Evolutionary conservation across 2,329 filamentous ascomycete species (phyloP).

Genomic region (Chaetoscypha palmicola): DNA sequence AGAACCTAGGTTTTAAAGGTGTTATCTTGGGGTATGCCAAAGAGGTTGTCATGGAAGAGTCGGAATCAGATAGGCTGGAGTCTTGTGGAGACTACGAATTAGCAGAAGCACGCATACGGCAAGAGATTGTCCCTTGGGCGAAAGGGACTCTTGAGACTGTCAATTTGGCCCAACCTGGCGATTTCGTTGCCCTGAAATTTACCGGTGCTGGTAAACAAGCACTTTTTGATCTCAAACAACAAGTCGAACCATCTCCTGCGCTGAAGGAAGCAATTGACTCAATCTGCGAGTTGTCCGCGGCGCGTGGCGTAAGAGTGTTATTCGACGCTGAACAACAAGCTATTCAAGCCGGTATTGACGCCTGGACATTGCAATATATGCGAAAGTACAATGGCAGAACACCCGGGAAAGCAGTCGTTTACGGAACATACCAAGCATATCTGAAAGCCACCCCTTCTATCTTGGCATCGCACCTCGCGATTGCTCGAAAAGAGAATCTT

Average conservation of each 20-base stretch:
- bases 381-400: slow-evolving; percentile 62
- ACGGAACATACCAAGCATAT: slow-evolving; percentile 75
- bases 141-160: slow-evolving; percentile 70
- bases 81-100: slow-evolving; percentile 40
- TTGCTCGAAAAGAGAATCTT: slow-evolving; percentile 53
- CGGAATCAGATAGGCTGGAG: slow-evolving; percentile 40
- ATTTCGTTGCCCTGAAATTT: slow-evolving; percentile 58
- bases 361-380: slow-evolving; percentile 73
- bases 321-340: slow-evolving; percentile 82
- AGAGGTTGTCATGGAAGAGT: slow-evolving; percentile 65
- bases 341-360: slow-evolving; percentile 72
- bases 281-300: slow-evolving; percentile 65
- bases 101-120: slow-evolving; percentile 41
- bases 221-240: slow-evolving; percentile 56
- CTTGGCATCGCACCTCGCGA: slow-evolving; percentile 52
- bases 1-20: slow-evolving; percentile 70
- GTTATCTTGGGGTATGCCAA: slow-evolving; percentile 79
- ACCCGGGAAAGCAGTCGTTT: slow-evolving; percentile 59
- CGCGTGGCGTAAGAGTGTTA: slow-evolving; percentile 64
- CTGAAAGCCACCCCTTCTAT: slow-evolving; percentile 55
- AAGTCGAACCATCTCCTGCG: slow-evolving; percentile 53
- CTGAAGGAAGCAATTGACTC: slow-evolving; percentile 65
- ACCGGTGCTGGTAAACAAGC: slow-evolving; percentile 74
- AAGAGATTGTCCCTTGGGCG: slow-evolving; percentile 65
- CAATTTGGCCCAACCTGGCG: slow-evolving; percentile 41